These are phyloP conservation scores for Rhynchosporium graminicola DNA, from an alignment of 2,329 filamentous ascomycete species.

Conservation along the genomic window DNA sequence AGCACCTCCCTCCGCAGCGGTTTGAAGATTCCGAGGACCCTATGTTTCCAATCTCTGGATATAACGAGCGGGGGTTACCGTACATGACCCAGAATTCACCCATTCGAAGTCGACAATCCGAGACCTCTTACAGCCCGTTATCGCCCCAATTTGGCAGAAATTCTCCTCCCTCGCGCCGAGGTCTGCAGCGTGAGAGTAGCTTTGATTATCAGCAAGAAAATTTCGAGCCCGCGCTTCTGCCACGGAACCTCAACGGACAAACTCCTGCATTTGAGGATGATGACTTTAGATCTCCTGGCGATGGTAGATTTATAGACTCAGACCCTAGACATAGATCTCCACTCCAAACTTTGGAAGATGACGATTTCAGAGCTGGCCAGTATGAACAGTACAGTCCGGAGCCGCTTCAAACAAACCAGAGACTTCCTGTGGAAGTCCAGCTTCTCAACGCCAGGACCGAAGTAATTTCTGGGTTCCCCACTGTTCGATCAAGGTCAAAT, in stretches of 20 bases:
- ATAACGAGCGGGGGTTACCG: background rate
- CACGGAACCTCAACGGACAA: background rate
- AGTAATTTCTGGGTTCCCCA: too few species aligned
- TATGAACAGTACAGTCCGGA: slow-evolving; percentile 2
- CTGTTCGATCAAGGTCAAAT: too few species aligned
- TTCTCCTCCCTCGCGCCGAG: background rate
- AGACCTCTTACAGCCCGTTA: background rate
- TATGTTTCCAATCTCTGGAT: background rate
- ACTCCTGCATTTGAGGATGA: background rate
- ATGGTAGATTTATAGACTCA: background rate
- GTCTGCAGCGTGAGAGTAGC: slow-evolving; percentile 5
- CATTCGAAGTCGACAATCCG: background rate
- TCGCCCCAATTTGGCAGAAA: background rate
- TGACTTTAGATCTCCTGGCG: background rate
- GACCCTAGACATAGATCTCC: background rate
- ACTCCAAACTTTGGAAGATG: background rate
- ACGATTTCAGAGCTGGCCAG: slow-evolving; percentile 8
- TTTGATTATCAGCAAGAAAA: slow-evolving; percentile 12
- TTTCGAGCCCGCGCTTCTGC: slow-evolving; percentile 4
- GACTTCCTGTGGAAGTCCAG: too few species aligned
- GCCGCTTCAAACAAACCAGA: too few species aligned
- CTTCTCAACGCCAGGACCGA: too few species aligned
- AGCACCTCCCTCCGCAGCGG: background rate
- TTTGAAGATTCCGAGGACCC: slow-evolving; percentile 3
- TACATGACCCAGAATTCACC: slow-evolving; percentile 3